phyloP scores from a whole-genome alignment of 139 green algal species.

The Haematococcus sp. region DNA sequence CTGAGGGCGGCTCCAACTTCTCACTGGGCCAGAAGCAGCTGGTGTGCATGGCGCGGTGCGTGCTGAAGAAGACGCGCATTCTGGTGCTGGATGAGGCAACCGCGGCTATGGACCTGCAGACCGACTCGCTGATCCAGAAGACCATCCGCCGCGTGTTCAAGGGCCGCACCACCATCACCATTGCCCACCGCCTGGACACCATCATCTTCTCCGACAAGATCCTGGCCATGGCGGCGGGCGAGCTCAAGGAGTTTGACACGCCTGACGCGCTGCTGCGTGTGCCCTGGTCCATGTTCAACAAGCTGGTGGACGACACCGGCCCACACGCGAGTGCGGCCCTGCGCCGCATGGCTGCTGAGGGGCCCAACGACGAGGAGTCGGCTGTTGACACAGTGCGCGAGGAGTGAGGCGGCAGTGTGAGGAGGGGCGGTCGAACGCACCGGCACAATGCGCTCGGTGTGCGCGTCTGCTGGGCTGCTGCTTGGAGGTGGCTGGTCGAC shows the following conservation, averaged over 20 bases:
- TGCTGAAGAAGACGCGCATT: constrained; percentile 55
- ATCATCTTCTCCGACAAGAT: constrained; percentile 57
- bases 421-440: too few relatives aligned
- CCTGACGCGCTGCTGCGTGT: constrained; percentile 8
- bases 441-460: too few relatives aligned
- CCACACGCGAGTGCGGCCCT: constrained; percentile 1
- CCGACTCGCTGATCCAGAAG: constrained; percentile 50
- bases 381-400: not conserved
- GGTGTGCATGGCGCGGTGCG: constrained; percentile 78
- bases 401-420: too few relatives aligned
- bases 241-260: constrained; percentile 39
- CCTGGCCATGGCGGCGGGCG: constrained; percentile 42
- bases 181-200: constrained; percentile 61
- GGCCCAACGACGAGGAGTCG: not conserved
- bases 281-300: constrained; percentile 3
- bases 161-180: constrained; percentile 50
- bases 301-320: constrained; percentile 3
- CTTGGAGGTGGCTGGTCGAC: too few relatives aligned
- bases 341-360: constrained; percentile 11
- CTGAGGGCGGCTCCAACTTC: constrained; percentile 88
- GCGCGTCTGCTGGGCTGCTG: too few relatives aligned
- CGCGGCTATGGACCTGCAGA: constrained; percentile 63
- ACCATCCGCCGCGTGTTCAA: constrained; percentile 53
- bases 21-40: constrained; percentile 91
- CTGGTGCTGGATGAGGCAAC: constrained; percentile 83